These are phyloP conservation scores for Coemansia sp. DNA, from an alignment of 192 early-diverging fungal species.

Conservation along the genomic window DNA sequence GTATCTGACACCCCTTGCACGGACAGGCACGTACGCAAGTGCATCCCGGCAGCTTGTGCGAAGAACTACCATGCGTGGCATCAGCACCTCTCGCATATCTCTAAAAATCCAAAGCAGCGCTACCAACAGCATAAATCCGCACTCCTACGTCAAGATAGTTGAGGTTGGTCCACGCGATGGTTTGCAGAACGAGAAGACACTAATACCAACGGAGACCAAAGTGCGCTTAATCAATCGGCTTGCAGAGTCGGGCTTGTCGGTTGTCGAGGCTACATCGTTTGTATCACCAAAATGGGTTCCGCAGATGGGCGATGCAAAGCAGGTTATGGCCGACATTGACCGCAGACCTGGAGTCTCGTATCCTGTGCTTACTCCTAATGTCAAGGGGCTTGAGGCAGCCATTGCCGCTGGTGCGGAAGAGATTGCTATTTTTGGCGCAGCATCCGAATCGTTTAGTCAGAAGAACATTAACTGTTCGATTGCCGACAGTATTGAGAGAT, in stretches of 20 bases:
- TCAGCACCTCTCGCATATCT: slow-evolving; percentile 10
- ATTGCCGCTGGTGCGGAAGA: slow-evolving; percentile 78
- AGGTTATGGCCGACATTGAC: slow-evolving; percentile 72
- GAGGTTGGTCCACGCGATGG: slow-evolving; percentile 97
- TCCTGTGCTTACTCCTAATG: slow-evolving; percentile 88
- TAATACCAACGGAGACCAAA: slow-evolving; percentile 81
- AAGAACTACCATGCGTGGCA: slow-evolving; percentile 12
- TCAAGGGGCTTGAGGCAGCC: slow-evolving; percentile 80
- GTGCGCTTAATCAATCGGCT: slow-evolving; percentile 85
- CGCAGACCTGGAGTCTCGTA: slow-evolving; percentile 70
- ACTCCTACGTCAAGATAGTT: slow-evolving; percentile 77
- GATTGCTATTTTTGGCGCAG: slow-evolving; percentile 90
- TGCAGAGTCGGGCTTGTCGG: slow-evolving; percentile 73
- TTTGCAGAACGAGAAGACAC: slow-evolving; percentile 89
- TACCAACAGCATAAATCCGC: neutral
- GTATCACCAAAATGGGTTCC: slow-evolving; percentile 98
- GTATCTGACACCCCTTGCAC: neutral
- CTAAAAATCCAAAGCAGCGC: slow-evolving; percentile 12
- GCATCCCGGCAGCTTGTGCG: neutral
- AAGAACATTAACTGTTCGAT: slow-evolving; percentile 94
- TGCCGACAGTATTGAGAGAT: slow-evolving; percentile 74
- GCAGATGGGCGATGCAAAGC: slow-evolving; percentile 84
- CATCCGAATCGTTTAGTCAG: slow-evolving; percentile 81
- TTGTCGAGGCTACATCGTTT: slow-evolving; percentile 91
- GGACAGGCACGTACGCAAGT: neutral